These are phyloP conservation scores for Neoascochyta sp. DNA, from an alignment of 2,329 filamentous ascomycete species.

Conservation along the genomic window DNA sequence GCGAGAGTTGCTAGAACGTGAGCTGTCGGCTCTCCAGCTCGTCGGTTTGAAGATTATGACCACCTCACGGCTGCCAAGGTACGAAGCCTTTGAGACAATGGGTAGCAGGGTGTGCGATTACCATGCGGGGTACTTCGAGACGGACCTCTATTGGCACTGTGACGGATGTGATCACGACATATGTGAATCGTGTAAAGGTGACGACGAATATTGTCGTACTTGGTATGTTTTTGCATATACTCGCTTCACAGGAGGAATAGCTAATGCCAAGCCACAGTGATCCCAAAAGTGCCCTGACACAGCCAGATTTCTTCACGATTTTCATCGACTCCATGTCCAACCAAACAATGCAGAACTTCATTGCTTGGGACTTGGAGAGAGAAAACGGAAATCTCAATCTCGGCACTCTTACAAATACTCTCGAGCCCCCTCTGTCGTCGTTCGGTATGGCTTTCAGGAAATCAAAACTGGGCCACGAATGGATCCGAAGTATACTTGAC, in stretches of 20 bases:
- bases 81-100: background rate
- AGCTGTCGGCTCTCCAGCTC: background rate
- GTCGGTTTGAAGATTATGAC: background rate
- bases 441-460: conserved; percentile 3
- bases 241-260: no score
- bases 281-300: background rate
- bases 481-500: conserved; percentile 2
- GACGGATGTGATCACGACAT: background rate
- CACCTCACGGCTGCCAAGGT: background rate
- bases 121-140: background rate
- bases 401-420: background rate
- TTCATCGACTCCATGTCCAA: background rate
- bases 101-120: background rate
- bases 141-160: background rate
- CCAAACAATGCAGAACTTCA: background rate
- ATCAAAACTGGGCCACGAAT: conserved; percentile 3
- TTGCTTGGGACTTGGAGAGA: background rate
- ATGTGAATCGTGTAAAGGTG: background rate
- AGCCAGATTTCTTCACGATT: background rate
- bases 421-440: background rate
- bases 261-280: no score
- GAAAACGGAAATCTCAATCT: background rate
- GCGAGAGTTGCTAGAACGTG: background rate
- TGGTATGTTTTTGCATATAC: background rate
- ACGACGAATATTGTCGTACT: background rate